Evolutionary conservation across 148 eudicot genomes (phyloP).

Genomic region (Spergularia bocconei): DNA sequence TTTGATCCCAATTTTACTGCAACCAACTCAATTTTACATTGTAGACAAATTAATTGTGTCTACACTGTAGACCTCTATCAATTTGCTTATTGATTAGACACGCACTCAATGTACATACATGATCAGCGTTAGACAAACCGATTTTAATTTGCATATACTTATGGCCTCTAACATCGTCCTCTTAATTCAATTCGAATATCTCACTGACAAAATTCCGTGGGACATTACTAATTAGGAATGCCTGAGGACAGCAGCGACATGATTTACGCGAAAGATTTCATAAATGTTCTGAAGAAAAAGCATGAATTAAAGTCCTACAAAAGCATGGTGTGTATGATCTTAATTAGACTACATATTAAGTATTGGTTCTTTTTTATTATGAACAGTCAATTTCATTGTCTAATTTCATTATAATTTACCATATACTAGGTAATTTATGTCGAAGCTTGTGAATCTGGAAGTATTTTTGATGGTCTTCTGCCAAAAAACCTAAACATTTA

Average conservation of each 20-base stretch:
- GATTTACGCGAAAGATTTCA: conserved; percentile 58
- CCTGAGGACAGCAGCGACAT: conserved; percentile 33
- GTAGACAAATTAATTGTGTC: too few species aligned
- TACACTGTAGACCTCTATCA: too few species aligned
- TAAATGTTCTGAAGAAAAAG: conserved; percentile 55
- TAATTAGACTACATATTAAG: background rate
- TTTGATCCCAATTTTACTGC: too few species aligned
- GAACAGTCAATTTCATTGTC: background rate
- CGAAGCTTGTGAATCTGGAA: conserved; percentile 92
- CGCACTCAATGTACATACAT: too few species aligned
- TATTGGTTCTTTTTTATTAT: background rate
- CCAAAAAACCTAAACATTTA: conserved; percentile 63
- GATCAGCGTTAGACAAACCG: too few species aligned
- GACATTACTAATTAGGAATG: conserved; percentile 43
- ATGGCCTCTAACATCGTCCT: too few species aligned
- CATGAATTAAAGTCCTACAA: conserved; percentile 30
- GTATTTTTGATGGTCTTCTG: conserved; percentile 79
- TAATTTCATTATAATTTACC: background rate
- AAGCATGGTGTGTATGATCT: conserved; percentile 23
- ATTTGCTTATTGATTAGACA: too few species aligned
- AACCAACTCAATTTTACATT: too few species aligned
- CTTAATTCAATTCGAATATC: too few species aligned
- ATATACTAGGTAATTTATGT: conserved; percentile 59
- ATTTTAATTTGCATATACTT: too few species aligned
- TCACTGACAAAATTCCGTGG: too few species aligned